phyloP scores from a whole-genome alignment of 1,139 yeast species.

The Spathaspora sp. region DNA sequence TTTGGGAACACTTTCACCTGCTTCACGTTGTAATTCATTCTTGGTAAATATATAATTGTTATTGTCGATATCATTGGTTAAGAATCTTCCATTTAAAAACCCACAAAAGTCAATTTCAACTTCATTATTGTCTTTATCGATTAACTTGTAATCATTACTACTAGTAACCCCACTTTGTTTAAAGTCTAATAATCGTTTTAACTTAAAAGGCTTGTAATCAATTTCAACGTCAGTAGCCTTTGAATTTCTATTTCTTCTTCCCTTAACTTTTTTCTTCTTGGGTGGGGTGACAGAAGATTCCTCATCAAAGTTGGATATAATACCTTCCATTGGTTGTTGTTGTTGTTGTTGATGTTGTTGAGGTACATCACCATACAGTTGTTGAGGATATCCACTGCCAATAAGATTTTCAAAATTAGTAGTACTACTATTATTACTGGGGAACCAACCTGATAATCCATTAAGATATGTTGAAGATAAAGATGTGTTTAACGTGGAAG shows the following conservation, averaged over 20 bases:
- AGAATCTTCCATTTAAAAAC: constrained; percentile 42
- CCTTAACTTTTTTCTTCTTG: constrained; percentile 16
- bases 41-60: constrained; percentile 33
- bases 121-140: constrained; percentile 31
- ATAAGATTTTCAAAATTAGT: constrained; percentile 7
- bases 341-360: not conserved
- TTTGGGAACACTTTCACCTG: constrained; percentile 3
- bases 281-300: not conserved
- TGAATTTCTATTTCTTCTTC: constrained; percentile 11
- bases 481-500: not conserved
- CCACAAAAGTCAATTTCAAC: constrained; percentile 32
- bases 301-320: constrained; percentile 2
- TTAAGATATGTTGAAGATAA: constrained; percentile 4
- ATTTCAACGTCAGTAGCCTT: constrained; percentile 18
- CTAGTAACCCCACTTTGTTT: constrained; percentile 19
- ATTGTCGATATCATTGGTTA: constrained; percentile 46
- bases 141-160: constrained; percentile 25
- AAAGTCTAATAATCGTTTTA: constrained; percentile 32
- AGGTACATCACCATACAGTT: not conserved
- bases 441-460: constrained; percentile 5
- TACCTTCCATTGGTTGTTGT: constrained; percentile 2
- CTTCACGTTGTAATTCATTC: constrained; percentile 14
- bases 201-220: constrained; percentile 29
- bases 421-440: constrained; percentile 6
- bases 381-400: constrained; percentile 5